These are phyloP conservation scores for Manihot esculenta DNA, from an alignment of 441 rosid genomes.

Conservation along the genomic window DNA sequence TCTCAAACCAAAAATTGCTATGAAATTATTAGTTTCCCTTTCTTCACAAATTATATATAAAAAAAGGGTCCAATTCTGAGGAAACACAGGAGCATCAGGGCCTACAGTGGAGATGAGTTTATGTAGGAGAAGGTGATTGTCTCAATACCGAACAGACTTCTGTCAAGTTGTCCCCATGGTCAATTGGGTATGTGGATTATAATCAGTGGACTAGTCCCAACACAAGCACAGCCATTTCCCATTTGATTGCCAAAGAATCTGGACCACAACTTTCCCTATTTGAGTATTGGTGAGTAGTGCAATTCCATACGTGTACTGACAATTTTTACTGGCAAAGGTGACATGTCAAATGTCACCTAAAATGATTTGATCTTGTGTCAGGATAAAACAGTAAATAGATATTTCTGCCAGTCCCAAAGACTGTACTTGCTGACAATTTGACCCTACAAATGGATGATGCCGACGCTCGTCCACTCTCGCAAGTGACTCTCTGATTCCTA, in stretches of 20 bases:
- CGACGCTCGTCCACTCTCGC: no score
- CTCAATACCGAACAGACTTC: conserved; percentile 29
- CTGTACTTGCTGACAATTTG: no score
- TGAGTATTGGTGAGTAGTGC: background rate
- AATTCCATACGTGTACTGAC: background rate
- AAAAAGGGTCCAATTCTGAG: conserved; percentile 6
- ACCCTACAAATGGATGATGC: no score
- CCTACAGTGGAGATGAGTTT: conserved; percentile 24
- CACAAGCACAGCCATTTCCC: conserved; percentile 12
- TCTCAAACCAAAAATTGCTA: no score
- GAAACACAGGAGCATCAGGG: conserved; percentile 8
- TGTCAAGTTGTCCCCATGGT: conserved; percentile 31
- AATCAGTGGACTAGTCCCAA: conserved; percentile 22
- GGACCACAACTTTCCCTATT: conserved; percentile 28
- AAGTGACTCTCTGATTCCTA: no score
- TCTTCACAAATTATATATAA: no score
- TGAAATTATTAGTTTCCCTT: no score
- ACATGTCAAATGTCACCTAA: no score
- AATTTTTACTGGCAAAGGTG: no score
- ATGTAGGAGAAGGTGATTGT: conserved; percentile 29
- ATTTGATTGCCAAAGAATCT: conserved; percentile 13
- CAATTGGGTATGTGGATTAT: conserved; percentile 36
- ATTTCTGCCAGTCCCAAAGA: no score
- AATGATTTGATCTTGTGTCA: no score
- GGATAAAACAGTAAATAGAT: no score